A percentile compares a stretch with the other conserved stretches of the same genome.
These are phyloP conservation scores for Grosmannia huntii DNA, from an alignment of 2,329 filamentous ascomycete species.

Conservation along the genomic window DNA sequence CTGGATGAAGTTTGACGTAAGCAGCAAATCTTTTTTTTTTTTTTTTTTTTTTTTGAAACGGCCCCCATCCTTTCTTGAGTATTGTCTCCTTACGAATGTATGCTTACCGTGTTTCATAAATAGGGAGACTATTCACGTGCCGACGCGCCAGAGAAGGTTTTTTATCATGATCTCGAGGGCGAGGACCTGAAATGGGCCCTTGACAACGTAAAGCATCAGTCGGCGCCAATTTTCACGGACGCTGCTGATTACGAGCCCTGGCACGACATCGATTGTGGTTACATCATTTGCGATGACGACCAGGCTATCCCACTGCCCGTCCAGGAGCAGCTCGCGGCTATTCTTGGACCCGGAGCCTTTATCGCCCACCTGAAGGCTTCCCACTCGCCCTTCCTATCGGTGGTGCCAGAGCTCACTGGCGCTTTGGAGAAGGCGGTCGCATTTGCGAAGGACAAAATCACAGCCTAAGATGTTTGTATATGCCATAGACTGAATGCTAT, in stretches of 20 bases:
- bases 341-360: neutral
- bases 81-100: neutral
- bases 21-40: neutral
- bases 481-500: no score
- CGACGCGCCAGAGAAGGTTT: neutral
- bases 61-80: neutral
- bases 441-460: neutral
- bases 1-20: conserved; percentile 12
- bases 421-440: neutral
- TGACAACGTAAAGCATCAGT: neutral
- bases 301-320: neutral
- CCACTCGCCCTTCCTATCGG: neutral
- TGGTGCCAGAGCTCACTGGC: neutral
- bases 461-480: neutral
- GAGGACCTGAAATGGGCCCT: neutral
- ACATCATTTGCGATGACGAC: conserved; percentile 1
- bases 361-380: neutral
- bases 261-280: neutral
- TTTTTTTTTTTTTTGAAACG: neutral
- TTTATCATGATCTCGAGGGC: conserved; percentile 1
- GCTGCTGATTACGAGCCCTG: neutral
- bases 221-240: neutral
- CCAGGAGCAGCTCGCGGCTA: neutral
- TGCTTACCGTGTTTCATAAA: neutral
- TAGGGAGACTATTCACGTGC: neutral